Percentiles rank a stretch among this genome's conserved stretches.
These are phyloP conservation scores for Neonectria hederae DNA, from an alignment of 2,329 filamentous ascomycete genomes.

Conservation along the genomic window DNA sequence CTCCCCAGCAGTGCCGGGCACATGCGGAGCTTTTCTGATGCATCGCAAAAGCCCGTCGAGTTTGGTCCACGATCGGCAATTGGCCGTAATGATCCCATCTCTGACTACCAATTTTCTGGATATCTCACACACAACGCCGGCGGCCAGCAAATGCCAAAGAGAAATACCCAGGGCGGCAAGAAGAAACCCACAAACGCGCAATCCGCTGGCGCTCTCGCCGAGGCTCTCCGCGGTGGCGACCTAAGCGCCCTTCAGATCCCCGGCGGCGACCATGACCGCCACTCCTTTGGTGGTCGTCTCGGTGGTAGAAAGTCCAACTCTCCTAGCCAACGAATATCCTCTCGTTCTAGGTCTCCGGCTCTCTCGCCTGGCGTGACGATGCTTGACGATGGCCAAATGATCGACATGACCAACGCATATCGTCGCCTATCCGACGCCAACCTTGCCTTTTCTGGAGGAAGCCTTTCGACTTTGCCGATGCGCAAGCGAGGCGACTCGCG, in stretches of 20 bases:
- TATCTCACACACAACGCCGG: slow-evolving; percentile 64
- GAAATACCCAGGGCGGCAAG: slow-evolving; percentile 57
- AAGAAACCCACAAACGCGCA: slow-evolving; percentile 38
- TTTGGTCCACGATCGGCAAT: slow-evolving; percentile 50
- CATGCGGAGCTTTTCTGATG: slow-evolving; percentile 66
- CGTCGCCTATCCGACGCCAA: slow-evolving; percentile 77
- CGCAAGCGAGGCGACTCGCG: slow-evolving; percentile 59
- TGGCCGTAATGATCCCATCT: slow-evolving; percentile 54
- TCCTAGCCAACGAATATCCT: slow-evolving; percentile 56
- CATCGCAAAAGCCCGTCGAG: slow-evolving; percentile 56
- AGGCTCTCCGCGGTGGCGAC: slow-evolving; percentile 63
- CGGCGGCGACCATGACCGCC: slow-evolving; percentile 55
- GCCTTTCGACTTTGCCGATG: slow-evolving; percentile 68
- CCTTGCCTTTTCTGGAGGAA: slow-evolving; percentile 70
- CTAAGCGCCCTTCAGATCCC: slow-evolving; percentile 60
- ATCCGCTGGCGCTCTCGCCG: slow-evolving; percentile 55
- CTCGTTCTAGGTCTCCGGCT: slow-evolving; percentile 51
- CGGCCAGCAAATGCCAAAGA: slow-evolving; percentile 60
- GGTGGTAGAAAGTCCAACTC: slow-evolving; percentile 61
- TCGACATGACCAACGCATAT: slow-evolving; percentile 77
- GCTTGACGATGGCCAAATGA: slow-evolving; percentile 67
- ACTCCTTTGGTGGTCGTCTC: slow-evolving; percentile 49
- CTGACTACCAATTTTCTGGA: slow-evolving; percentile 69
- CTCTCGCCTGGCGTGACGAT: slow-evolving; percentile 52
- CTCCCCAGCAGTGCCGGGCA: slow-evolving; percentile 34